These are phyloP conservation scores for Bipolaris victoriae DNA, from an alignment of 2,329 filamentous ascomycete species.

Conservation along the genomic window DNA sequence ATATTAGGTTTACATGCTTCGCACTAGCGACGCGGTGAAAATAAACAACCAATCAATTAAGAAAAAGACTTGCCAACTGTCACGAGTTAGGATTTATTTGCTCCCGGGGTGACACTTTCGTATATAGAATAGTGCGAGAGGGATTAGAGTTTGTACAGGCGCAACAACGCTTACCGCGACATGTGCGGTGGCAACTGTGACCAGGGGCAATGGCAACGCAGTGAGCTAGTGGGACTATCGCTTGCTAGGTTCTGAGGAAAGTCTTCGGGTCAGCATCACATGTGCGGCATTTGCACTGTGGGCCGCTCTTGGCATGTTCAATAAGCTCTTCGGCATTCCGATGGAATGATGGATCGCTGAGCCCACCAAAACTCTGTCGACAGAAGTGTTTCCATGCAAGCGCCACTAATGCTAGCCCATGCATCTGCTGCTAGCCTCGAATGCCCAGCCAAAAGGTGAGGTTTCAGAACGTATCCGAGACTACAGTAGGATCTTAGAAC, in stretches of 20 bases:
- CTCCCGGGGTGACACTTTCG: too few relatives aligned
- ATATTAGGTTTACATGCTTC: background rate
- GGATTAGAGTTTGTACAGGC: too few relatives aligned
- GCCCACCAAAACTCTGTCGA: too few relatives aligned
- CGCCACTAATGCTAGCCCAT: background rate
- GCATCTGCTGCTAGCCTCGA: background rate
- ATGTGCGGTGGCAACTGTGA: background rate
- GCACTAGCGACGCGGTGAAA: conserved; percentile 1
- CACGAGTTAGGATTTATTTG: too few relatives aligned
- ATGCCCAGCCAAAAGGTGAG: background rate
- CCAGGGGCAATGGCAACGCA: background rate
- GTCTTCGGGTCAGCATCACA: background rate
- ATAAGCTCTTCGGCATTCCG: background rate
- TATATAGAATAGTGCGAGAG: too few relatives aligned
- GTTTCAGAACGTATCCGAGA: background rate
- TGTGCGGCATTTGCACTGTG: background rate
- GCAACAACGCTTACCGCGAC: too few relatives aligned
- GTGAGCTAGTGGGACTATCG: background rate
- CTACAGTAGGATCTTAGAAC: background rate
- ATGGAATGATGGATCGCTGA: too few relatives aligned
- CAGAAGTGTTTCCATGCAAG: too few relatives aligned
- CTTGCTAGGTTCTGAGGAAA: background rate
- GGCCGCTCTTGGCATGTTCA: background rate
- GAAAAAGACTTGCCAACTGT: background rate
- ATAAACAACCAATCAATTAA: background rate